Evolutionary conservation across 225 moss, liverwort and hornwort genomes (phyloP).

Genomic region (Climacium dendroides): DNA sequence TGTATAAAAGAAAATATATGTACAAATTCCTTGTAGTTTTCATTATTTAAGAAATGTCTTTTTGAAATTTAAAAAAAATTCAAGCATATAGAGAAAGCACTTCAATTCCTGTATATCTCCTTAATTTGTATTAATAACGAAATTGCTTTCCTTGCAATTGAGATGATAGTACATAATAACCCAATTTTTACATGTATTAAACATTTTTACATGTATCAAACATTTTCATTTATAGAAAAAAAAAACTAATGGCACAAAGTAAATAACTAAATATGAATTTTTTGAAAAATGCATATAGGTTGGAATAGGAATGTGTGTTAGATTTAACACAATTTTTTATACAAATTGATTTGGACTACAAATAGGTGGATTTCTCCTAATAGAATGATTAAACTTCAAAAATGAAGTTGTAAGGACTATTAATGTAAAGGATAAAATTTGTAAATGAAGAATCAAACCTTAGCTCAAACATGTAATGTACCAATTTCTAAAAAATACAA

Average conservation of each 20-base stretch:
- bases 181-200: neutral
- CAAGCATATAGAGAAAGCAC: rapidly evolving
- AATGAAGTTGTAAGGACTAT: neutral
- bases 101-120: neutral
- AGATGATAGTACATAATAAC: neutral
- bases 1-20: neutral
- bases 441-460: neutral
- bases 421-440: neutral
- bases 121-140: neutral
- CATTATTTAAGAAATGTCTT: neutral
- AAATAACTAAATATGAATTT: neutral
- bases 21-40: too few species aligned
- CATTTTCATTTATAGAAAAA: neutral
- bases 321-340: neutral
- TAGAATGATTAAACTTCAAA: neutral
- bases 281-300: rapidly evolving
- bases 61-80: neutral
- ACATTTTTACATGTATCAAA: too few species aligned
- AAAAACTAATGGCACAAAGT: rapidly evolving
- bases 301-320: neutral
- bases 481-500: neutral
- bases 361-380: neutral
- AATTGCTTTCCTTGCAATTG: neutral
- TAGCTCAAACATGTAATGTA: rapidly evolving
- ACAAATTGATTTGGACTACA: neutral